Percentiles rank a stretch among this genome's conserved stretches.
Evolutionary conservation across 148 eudicot genomes (phyloP).

Genomic region (Arctostaphylos glauca): DNA sequence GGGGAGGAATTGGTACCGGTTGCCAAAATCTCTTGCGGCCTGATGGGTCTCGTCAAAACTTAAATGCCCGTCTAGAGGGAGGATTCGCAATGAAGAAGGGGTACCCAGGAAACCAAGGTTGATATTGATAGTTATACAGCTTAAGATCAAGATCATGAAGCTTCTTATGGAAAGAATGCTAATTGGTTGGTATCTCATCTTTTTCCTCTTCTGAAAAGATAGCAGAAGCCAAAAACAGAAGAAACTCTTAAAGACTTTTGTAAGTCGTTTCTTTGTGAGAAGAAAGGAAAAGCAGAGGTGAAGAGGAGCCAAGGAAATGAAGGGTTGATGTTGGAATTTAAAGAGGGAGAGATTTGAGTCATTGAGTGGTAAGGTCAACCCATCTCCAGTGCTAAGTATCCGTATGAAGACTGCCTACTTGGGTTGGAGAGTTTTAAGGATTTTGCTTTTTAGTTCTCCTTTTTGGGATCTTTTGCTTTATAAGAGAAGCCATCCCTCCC

Average conservation of each 20-base stretch:
- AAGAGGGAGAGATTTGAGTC: constrained; percentile 29
- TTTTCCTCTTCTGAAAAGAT: background rate
- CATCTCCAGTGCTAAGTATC: constrained; percentile 38
- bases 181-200: constrained; percentile 28
- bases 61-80: constrained; percentile 47
- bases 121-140: constrained; percentile 33
- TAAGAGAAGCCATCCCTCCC: constrained; percentile 20
- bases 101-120: constrained; percentile 34
- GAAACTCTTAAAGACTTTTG: background rate
- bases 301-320: constrained; percentile 26
- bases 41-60: constrained; percentile 39
- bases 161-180: constrained; percentile 25
- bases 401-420: constrained; percentile 58
- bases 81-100: constrained; percentile 35
- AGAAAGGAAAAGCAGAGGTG: constrained; percentile 19
- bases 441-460: constrained; percentile 23
- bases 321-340: constrained; percentile 44
- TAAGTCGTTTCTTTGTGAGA: constrained; percentile 11
- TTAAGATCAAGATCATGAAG: constrained; percentile 42
- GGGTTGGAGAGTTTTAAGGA: constrained; percentile 26
- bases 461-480: constrained; percentile 25
- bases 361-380: constrained; percentile 42
- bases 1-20: constrained; percentile 43
- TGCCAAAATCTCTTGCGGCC: constrained; percentile 65
- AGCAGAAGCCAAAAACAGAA: background rate